Conservation (phyloP, 108 stramenopile species). For the Aurantiochytrium sp. region DNA sequence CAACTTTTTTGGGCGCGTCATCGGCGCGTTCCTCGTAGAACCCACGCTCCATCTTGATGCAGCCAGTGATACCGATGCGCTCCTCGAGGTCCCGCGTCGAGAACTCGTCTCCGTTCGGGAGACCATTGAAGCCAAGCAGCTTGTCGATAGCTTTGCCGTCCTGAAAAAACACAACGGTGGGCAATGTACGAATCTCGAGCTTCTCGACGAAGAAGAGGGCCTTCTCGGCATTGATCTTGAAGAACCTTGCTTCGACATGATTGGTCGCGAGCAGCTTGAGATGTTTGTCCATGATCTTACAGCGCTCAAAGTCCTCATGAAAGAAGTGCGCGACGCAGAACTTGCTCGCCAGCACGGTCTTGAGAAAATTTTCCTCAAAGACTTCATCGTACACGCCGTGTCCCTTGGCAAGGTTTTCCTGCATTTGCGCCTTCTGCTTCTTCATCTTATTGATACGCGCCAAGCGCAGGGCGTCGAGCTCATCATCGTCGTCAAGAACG, state of each 20-base stretch:
- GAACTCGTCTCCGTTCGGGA: conserved; percentile 11
- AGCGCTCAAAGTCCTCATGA: conserved; percentile 85
- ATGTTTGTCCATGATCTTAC: conserved; percentile 91
- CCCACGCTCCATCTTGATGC: conserved; percentile 6
- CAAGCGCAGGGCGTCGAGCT: conserved; percentile 66
- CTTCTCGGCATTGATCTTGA: conserved; percentile 79
- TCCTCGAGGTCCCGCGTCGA: background rate
- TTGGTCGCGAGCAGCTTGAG: conserved; percentile 59
- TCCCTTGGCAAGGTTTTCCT: conserved; percentile 72
- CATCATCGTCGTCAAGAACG: conserved; percentile 56
- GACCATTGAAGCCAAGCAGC: conserved; percentile 39
- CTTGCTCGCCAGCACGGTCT: conserved; percentile 48
- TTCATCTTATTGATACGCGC: conserved; percentile 69
- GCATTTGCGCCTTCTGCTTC: conserved; percentile 46
- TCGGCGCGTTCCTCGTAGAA: background rate
- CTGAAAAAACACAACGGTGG: conserved; percentile 65
- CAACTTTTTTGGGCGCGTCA: background rate
- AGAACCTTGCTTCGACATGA: conserved; percentile 63
- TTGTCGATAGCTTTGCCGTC: conserved; percentile 55
- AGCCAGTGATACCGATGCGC: background rate
- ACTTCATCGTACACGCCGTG: conserved; percentile 91
- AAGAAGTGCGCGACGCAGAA: conserved; percentile 83
- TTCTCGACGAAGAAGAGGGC: conserved; percentile 92
- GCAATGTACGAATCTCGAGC: conserved; percentile 63
- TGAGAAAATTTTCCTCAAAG: conserved; percentile 67